Percentiles rank a stretch among this genome's conserved stretches.
These are phyloP conservation scores for Chenopodium formosanum DNA, from an alignment of 148 eudicot species.

Conservation along the genomic window DNA sequence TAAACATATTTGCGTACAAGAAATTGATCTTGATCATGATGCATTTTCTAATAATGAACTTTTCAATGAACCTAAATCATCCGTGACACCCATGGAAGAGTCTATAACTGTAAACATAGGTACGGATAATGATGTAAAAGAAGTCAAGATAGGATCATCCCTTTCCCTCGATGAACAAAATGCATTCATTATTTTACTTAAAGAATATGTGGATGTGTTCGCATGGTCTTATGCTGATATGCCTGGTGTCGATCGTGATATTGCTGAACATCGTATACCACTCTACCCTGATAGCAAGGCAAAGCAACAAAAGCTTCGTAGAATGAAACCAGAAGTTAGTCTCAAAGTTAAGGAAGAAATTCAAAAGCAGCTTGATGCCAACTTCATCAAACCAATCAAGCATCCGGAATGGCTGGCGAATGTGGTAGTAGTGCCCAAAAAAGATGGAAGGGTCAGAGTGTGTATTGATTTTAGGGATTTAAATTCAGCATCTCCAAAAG, in stretches of 20 bases:
- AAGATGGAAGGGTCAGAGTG: too few relatives aligned
- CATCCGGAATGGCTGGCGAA: conserved; percentile 4
- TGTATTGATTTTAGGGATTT: too few relatives aligned
- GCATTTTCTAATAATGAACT: too few relatives aligned
- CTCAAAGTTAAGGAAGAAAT: neutral
- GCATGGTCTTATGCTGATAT: neutral
- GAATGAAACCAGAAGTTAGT: neutral
- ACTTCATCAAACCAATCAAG: neutral
- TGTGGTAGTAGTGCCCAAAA: neutral
- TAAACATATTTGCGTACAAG: too few relatives aligned
- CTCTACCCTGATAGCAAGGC: neutral
- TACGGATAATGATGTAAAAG: too few relatives aligned
- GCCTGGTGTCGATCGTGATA: neutral
- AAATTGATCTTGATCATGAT: too few relatives aligned
- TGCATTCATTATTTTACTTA: neutral
- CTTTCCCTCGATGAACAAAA: neutral
- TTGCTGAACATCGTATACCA: neutral
- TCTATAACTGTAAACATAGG: too few relatives aligned
- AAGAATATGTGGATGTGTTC: neutral
- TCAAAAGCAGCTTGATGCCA: neutral
- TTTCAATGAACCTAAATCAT: too few relatives aligned
- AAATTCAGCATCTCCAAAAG: too few relatives aligned
- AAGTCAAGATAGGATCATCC: too few relatives aligned
- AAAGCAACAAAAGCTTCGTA: neutral
- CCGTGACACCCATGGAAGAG: too few relatives aligned